These are phyloP conservation scores for Lasiodiplodia theobromae DNA, from an alignment of 2,329 filamentous ascomycete species.

Conservation along the genomic window DNA sequence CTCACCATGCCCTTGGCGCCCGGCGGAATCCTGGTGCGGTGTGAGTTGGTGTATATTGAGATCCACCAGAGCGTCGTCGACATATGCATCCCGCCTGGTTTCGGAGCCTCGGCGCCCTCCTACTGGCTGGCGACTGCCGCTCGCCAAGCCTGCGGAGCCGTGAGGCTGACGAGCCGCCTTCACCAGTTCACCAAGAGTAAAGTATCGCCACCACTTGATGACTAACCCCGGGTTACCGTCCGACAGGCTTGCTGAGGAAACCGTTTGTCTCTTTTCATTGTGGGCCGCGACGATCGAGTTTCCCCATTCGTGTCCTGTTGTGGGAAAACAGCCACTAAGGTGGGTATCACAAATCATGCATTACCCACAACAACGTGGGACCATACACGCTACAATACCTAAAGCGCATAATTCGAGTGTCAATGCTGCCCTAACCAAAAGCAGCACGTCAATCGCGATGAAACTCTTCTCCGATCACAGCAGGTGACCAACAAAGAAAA, in stretches of 20 bases:
- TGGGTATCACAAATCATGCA: neutral
- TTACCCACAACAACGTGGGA: neutral
- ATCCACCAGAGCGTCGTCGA: neutral
- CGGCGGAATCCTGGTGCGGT: neutral
- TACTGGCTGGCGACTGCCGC: neutral
- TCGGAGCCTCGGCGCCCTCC: neutral
- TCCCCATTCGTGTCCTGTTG: slow-evolving; percentile 2
- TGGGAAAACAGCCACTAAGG: neutral
- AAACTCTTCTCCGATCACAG: neutral
- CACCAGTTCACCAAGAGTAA: neutral
- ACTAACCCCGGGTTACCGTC: neutral
- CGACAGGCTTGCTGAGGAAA: neutral
- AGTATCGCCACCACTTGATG: neutral
- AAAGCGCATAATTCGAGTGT: neutral
- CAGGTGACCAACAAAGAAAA: no score
- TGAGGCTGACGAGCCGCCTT: neutral
- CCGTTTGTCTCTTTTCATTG: neutral
- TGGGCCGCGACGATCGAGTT: slow-evolving; percentile 6
- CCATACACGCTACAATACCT: neutral
- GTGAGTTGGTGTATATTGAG: neutral
- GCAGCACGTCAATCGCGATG: neutral
- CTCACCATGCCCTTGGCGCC: neutral
- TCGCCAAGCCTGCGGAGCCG: neutral
- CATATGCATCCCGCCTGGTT: neutral
- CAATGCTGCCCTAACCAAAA: neutral